Base-by-base conservation (phyloP, 2,329 filamentous ascomycete species). In the Talaromyces pinophilus region DNA sequence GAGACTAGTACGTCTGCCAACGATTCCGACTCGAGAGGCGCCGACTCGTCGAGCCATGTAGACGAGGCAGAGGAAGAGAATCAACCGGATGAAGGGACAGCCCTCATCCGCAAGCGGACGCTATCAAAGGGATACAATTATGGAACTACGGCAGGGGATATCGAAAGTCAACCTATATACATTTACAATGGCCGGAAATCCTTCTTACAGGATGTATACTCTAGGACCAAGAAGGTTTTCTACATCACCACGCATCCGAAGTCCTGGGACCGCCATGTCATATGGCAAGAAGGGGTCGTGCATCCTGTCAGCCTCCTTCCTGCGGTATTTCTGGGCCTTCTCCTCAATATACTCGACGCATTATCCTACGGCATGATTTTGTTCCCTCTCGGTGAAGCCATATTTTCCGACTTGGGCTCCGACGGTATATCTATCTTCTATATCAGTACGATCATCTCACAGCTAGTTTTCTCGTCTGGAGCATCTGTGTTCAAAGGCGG, bases 401-500 rank as follows among this genome's bases (percentile, higher is more conserved):
- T 97, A 22, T 99, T 99, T 76, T 87, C 90, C 33, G 86, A 90
- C 69, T 87, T 98, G 6, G 95, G 94, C 1, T 90, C 94, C 0
- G 94, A 97, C 65, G 95, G 95, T 28, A 97, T 99, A 65, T 97
- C 95, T 0, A 97, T 99, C 79, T 99, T 98, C 81, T 99, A 98
- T 77, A 92, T 99, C 71, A 97, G 93, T 83, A 97, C 93, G 66
- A 97, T 99, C 69, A 86, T 98, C 48, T 91, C 95, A 0, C 95
- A 99, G 76, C 79, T 99, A 62, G 91, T 92, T 17, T 98, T 94
- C 76, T 97, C 94, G 0, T 85, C 85, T 22, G 89, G 88, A 3
- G 91, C 92, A 0, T 97, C 93, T 73, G 88, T 92, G 40, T 99
- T 99, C 81, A 90, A 87, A 70, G 94, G 95, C 17, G 93, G 92